Evolutionary conservation across 2,329 filamentous ascomycete species (phyloP).

Genomic region (Trichoderma guizhouense): DNA sequence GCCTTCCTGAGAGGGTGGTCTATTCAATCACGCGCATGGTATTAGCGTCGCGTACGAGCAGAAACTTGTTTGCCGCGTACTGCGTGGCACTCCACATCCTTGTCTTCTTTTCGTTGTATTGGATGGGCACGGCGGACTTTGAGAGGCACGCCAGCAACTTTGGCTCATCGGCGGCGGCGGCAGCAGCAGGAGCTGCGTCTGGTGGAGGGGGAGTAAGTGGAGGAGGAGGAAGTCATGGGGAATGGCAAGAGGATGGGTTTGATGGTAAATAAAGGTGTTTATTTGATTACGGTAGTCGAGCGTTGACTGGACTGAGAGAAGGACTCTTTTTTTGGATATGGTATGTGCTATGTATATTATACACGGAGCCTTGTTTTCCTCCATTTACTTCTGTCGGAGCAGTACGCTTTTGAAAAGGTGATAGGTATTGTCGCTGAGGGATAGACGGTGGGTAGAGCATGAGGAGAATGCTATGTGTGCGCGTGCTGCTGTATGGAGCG

Average conservation of each 20-base stretch:
- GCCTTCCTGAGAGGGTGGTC: constrained; percentile 80
- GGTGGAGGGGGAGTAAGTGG: constrained; percentile 23
- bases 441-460: not conserved
- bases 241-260: constrained; percentile 65
- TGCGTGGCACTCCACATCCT: constrained; percentile 84
- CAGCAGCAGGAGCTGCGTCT: constrained; percentile 39
- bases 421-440: not conserved
- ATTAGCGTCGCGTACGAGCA: constrained; percentile 80
- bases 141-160: constrained; percentile 59
- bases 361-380: not conserved
- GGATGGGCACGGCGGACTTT: constrained; percentile 67
- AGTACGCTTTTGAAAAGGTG: not conserved
- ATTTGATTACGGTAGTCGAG: not conserved
- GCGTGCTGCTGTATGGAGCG: not conserved
- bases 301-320: not conserved
- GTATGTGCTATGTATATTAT: constrained; percentile 5
- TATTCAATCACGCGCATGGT: constrained; percentile 91
- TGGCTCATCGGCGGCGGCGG: constrained; percentile 45
- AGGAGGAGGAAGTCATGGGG: constrained; percentile 40
- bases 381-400: not conserved
- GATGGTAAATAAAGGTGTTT: constrained; percentile 31
- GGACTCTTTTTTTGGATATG: constrained; percentile 1
- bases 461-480: not conserved
- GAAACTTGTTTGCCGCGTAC: constrained; percentile 92
- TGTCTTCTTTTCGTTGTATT: constrained; percentile 83